A percentile compares a stretch with the other conserved stretches of the same genome.
These are phyloP conservation scores for Geosmithia flava DNA, from an alignment of 2,329 filamentous ascomycete genomes.

Conservation along the genomic window DNA sequence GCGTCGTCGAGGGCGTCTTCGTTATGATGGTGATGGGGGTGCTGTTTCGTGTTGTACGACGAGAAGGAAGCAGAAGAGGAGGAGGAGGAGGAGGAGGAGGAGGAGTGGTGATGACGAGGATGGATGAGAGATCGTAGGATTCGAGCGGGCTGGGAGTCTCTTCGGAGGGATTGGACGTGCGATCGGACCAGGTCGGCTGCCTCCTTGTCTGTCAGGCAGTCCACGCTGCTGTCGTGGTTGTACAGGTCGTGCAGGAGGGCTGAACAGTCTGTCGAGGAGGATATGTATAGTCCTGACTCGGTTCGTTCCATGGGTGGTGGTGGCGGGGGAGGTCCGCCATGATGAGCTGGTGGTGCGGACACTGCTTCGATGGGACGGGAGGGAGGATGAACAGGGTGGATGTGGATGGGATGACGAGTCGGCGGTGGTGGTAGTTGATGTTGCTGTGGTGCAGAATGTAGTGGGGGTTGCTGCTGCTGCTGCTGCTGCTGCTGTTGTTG, in stretches of 20 bases:
- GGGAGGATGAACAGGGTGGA: constrained; percentile 2
- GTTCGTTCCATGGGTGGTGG: constrained; percentile 30
- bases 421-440: no score
- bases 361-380: constrained; percentile 7
- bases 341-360: constrained; percentile 4
- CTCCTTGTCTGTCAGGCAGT: constrained; percentile 25
- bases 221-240: constrained; percentile 3
- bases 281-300: constrained; percentile 34
- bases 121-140: constrained; percentile 46
- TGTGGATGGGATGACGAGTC: neutral
- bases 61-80: constrained; percentile 22
- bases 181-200: constrained; percentile 36
- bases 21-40: no score
- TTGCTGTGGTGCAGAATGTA: no score
- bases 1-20: constrained; percentile 41
- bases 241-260: constrained; percentile 14
- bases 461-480: no score
- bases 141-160: constrained; percentile 40
- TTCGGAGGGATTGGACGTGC: constrained; percentile 30
- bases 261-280: constrained; percentile 13
- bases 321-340: no score
- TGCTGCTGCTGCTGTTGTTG: no score
- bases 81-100: constrained; percentile 14
- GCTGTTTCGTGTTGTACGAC: no score
- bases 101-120: constrained; percentile 10